Conservation (phyloP, 495 filamentous ascomycete species). For the Cryomyces antarcticus region DNA sequence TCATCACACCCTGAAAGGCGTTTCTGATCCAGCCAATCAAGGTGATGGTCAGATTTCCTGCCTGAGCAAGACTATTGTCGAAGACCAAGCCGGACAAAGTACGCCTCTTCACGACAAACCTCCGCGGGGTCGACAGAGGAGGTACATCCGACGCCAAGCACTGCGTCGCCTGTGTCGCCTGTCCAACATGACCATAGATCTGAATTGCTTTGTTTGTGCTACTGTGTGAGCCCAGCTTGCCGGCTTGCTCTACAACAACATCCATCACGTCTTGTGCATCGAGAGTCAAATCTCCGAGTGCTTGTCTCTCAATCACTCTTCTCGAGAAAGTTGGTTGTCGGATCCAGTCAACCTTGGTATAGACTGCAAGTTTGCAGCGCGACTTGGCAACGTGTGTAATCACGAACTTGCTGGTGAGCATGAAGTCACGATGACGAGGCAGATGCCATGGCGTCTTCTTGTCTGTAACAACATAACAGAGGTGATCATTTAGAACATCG, state of each 20-base stretch:
- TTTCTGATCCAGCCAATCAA: slow-evolving; percentile 56
- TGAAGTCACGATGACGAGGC: slow-evolving; percentile 58
- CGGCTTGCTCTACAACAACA: slow-evolving; percentile 70
- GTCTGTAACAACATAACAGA: slow-evolving; percentile 87
- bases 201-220: slow-evolving; percentile 78
- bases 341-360: slow-evolving; percentile 71
- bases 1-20: slow-evolving; percentile 32
- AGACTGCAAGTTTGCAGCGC: slow-evolving; percentile 78
- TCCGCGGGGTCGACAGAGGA: slow-evolving; percentile 21
- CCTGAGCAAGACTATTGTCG: slow-evolving; percentile 44
- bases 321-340: slow-evolving; percentile 12
- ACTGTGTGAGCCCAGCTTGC: slow-evolving; percentile 57
- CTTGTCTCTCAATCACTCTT: slow-evolving; percentile 56
- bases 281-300: slow-evolving; percentile 55
- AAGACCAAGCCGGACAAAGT: slow-evolving; percentile 46
- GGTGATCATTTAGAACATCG: slow-evolving; percentile 79
- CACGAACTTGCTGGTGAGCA: slow-evolving; percentile 73
- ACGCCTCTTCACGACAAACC: slow-evolving; percentile 42
- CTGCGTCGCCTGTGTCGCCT: slow-evolving; percentile 43
- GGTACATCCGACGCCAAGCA: slow-evolving; percentile 30
- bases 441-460: slow-evolving; percentile 80
- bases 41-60: slow-evolving; percentile 48
- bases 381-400: slow-evolving; percentile 86
- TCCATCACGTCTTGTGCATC: slow-evolving; percentile 75
- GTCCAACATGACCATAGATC: slow-evolving; percentile 74